Evolutionary conservation across 139 green algal genomes (phyloP).

Genomic region (Eudorina sp.): DNA sequence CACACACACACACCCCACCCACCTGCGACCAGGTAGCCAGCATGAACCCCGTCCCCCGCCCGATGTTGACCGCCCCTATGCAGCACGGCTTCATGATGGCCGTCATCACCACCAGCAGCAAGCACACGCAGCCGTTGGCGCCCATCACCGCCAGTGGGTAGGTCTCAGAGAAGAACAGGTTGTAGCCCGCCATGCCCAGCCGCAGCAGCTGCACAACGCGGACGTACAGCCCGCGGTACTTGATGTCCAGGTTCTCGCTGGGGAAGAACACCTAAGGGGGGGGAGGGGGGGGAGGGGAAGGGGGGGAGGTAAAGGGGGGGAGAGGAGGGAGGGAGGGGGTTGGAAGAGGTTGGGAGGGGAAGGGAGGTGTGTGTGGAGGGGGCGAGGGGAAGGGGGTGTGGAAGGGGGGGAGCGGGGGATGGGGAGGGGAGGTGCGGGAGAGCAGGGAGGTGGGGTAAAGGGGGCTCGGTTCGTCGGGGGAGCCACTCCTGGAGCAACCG

Average conservation of each 20-base stretch:
- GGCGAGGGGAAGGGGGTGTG: no score
- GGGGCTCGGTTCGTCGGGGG: no score
- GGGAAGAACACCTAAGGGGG: slow-evolving; percentile 29
- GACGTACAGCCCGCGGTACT: slow-evolving; percentile 46
- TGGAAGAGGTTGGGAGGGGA: not conserved
- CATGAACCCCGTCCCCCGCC: slow-evolving; percentile 17
- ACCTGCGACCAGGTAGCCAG: slow-evolving; percentile 34
- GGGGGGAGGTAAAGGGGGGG: not conserved
- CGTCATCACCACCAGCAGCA: slow-evolving; percentile 1
- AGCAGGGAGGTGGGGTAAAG: no score
- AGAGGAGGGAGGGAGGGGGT: not conserved
- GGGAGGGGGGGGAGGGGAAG: not conserved
- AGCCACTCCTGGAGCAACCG: no score
- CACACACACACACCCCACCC: no score
- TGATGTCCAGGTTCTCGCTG: slow-evolving; percentile 37
- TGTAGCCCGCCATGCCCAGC: slow-evolving; percentile 45
- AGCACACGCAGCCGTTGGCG: slow-evolving; percentile 10
- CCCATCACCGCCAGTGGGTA: slow-evolving; percentile 23
- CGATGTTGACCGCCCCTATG: slow-evolving; percentile 43
- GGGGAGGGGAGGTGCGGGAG: no score
- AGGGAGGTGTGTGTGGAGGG: no score
- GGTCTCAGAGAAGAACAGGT: slow-evolving; percentile 27
- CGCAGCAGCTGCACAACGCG: slow-evolving; percentile 41
- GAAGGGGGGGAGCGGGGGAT: no score
- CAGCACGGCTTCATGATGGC: slow-evolving; percentile 41